phyloP scores from a whole-genome alignment of 768 basidiomycete genomes.

The Leccinum uliginosum region DNA sequence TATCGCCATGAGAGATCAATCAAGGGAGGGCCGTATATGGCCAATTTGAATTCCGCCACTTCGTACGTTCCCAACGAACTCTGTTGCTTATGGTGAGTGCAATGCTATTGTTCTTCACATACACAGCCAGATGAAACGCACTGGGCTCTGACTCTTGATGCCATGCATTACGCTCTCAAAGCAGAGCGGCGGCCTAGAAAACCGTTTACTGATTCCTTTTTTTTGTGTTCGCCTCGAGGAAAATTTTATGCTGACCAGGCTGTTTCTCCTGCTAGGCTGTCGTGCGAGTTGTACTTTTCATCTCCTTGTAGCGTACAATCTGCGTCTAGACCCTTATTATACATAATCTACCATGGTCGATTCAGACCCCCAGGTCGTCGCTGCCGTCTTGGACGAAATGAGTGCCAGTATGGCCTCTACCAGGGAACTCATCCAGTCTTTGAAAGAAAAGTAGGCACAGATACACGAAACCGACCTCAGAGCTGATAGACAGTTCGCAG shows the following conservation, averaged over 20 bases:
- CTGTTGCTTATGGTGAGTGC: neutral
- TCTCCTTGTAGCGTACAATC: neutral
- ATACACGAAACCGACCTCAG: neutral
- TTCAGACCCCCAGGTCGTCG: conserved; percentile 14
- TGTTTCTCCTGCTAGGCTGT: neutral
- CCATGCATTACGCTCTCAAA: conserved; percentile 46
- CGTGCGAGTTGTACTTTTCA: neutral
- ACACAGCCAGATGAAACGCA: conserved; percentile 47
- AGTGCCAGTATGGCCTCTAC: conserved; percentile 56
- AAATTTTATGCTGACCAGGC: conserved; percentile 7
- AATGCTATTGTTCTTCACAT: neutral
- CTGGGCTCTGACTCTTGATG: conserved; percentile 60
- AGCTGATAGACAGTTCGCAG: conserved; percentile 26
- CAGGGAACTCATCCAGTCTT: conserved; percentile 48
- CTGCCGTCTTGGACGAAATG: conserved; percentile 48
- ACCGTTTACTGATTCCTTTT: conserved; percentile 50
- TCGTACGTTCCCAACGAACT: too few relatives aligned
- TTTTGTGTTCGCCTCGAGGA: neutral
- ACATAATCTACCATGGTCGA: conserved; percentile 18
- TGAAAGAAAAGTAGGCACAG: conserved; percentile 51
- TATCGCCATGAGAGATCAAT: conserved; percentile 12
- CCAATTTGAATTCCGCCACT: neutral
- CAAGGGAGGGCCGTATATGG: neutral
- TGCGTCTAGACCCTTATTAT: neutral
- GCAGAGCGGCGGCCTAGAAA: conserved; percentile 59